Base-by-base conservation (phyloP, 352 stramenopile genomes). In the Globisporangium okanoganense region DNA sequence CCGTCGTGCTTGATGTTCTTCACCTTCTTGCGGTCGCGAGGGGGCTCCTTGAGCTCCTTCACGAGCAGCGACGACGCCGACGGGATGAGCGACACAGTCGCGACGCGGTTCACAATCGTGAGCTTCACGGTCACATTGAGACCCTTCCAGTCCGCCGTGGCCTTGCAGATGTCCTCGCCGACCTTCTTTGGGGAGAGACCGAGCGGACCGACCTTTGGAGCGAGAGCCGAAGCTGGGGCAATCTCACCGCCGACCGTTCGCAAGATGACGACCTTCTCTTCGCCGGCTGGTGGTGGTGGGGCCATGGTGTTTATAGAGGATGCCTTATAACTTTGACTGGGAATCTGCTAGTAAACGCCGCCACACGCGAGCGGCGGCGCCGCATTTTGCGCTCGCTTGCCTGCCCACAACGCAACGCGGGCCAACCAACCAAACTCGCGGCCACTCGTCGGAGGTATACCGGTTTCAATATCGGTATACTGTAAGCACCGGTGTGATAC, bases 161-260 rank as follows among this genome's bases (percentile, higher is more conserved):
- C 97, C 88, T 99, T 99, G 88, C 98, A 97, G 75, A 99, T 99
- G 87, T 99, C 98, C 79, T 99, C 98, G 72, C 98, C 98, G 66
- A 99, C 96, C 84, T 99, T 99, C 93, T 99, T 99, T 66, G 98
- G 97, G 58, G 97, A 99, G n/a, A 99, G 87, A 96, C 98, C 98
- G 61, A 99, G 96, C 64, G 98, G 97, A 93, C 98, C 98, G 72
- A 99, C 97, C 90, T 99, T 99, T 70, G 98, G 98, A 58, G 98
- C 98, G 64, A 99, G 94, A 60, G 97, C 94, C 70, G 98, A 99
- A 77, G 98, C 97, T 71, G 97, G 92, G 79, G 92, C 97, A 80
- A 99, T 85, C 88, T 99, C 98, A 83, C 98, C 98, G 83, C 98
- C 98, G 65, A 99, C 95, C 82, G 97, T 98, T 73, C 97, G 95